These are phyloP conservation scores for Ophiocordyceps sinensis DNA, from an alignment of 2,329 filamentous ascomycete species.

Conservation along the genomic window DNA sequence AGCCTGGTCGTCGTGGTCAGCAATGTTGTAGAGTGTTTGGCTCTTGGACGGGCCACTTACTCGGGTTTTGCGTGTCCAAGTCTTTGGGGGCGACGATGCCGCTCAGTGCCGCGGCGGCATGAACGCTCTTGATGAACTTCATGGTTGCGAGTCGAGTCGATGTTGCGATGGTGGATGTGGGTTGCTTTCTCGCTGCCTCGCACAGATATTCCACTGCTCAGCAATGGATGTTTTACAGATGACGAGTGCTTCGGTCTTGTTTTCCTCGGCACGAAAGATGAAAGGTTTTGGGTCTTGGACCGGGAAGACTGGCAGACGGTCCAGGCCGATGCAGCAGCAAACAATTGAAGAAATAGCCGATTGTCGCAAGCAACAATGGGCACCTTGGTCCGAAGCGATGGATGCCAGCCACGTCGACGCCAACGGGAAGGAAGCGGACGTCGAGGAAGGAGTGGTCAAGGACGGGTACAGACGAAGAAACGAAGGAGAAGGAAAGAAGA, in stretches of 20 bases:
- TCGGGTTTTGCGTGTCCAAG: slow-evolving; percentile 21
- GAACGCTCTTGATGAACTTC: slow-evolving; percentile 10
- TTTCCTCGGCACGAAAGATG: background rate
- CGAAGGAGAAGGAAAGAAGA: too few relatives aligned
- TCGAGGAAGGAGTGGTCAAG: too few relatives aligned
- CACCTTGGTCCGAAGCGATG: too few relatives aligned
- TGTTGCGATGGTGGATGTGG: background rate
- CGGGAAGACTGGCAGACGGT: background rate
- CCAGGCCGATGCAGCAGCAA: background rate
- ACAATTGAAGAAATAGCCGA: background rate
- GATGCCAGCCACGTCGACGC: too few relatives aligned
- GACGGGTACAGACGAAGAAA: too few relatives aligned
- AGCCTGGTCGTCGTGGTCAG: slow-evolving; percentile 26
- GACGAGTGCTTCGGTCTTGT: too few relatives aligned
- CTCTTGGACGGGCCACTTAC: slow-evolving; percentile 12
- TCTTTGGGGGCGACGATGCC: slow-evolving; percentile 19
- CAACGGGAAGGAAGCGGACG: too few relatives aligned
- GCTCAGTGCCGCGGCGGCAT: slow-evolving; percentile 10
- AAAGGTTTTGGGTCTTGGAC: slow-evolving; percentile 1
- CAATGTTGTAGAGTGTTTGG: slow-evolving; percentile 4
- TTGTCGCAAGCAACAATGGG: background rate
- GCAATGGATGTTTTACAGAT: too few relatives aligned
- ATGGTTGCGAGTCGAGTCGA: slow-evolving; percentile 4
- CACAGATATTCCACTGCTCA: too few relatives aligned
- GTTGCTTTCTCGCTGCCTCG: background rate